Conservation (phyloP, 371 early-diverging fungal genomes). For the Lichtheimia ramosa region DNA sequence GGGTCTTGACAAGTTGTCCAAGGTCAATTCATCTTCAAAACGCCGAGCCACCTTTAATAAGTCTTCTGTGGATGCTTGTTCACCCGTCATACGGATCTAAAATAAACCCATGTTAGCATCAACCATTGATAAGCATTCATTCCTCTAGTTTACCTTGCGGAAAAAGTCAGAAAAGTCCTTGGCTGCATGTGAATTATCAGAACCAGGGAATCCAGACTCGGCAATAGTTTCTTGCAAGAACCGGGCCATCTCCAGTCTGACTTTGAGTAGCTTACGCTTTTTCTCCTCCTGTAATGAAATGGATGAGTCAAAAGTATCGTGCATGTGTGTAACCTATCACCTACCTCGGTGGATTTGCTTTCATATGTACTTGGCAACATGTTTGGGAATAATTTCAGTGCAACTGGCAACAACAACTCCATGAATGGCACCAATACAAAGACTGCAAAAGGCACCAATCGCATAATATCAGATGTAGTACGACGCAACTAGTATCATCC, state of each 20-base stretch:
- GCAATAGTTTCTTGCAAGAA: constrained; percentile 94
- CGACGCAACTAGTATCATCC: constrained; percentile 62
- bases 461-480: constrained; percentile 86
- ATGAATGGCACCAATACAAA: constrained; percentile 93
- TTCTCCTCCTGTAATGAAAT: constrained; percentile 77
- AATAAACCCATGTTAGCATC: background rate
- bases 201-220: constrained; percentile 73
- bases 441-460: constrained; percentile 90
- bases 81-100: constrained; percentile 87
- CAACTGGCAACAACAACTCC: constrained; percentile 89
- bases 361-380: constrained; percentile 97
- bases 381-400: constrained; percentile 93
- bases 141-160: constrained; percentile 54
- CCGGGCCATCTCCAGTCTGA: constrained; percentile 89
- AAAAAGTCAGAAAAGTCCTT: constrained; percentile 83
- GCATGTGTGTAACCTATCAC: too few species aligned
- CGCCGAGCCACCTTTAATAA: constrained; percentile 81
- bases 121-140: background rate
- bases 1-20: constrained; percentile 91
- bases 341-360: constrained; percentile 75
- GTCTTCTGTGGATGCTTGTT: constrained; percentile 80
- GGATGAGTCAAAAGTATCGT: too few species aligned
- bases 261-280: constrained; percentile 80
- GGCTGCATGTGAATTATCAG: constrained; percentile 59
- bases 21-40: constrained; percentile 90